These are phyloP conservation scores for Arthrobotrys sinensis DNA, from an alignment of 2,329 filamentous ascomycete genomes.

Conservation along the genomic window DNA sequence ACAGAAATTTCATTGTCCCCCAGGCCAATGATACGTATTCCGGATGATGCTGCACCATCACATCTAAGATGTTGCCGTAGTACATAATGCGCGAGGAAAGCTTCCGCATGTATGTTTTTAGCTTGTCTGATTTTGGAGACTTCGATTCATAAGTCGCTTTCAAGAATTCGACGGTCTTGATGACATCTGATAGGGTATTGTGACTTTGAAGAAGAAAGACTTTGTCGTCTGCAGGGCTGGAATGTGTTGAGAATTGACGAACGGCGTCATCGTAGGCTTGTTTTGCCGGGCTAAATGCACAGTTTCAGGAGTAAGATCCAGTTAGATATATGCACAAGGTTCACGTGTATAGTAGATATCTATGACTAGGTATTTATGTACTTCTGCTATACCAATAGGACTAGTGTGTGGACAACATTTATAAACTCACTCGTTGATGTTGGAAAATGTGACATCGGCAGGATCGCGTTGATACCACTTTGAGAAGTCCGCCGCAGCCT, in stretches of 20 bases:
- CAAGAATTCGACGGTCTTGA: background rate
- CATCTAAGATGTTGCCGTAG: conserved; percentile 4
- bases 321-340: too few species aligned
- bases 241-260: background rate
- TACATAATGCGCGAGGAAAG: conserved; percentile 5
- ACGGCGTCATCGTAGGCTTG: conserved; percentile 12
- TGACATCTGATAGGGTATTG: background rate
- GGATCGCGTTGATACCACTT: background rate
- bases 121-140: background rate
- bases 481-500: background rate
- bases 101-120: background rate
- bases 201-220: background rate
- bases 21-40: background rate
- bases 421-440: background rate
- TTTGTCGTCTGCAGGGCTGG: background rate
- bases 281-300: background rate
- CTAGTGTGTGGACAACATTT: too few species aligned
- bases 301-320: too few species aligned
- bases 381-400: too few species aligned
- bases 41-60: conserved; percentile 1
- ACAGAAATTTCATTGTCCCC: conserved; percentile 14
- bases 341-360: background rate
- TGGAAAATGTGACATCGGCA: background rate
- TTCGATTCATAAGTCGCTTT: background rate
- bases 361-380: background rate